phyloP scores from a whole-genome alignment of 805 yeast genomes.

The Starmera quercuum region DNA sequence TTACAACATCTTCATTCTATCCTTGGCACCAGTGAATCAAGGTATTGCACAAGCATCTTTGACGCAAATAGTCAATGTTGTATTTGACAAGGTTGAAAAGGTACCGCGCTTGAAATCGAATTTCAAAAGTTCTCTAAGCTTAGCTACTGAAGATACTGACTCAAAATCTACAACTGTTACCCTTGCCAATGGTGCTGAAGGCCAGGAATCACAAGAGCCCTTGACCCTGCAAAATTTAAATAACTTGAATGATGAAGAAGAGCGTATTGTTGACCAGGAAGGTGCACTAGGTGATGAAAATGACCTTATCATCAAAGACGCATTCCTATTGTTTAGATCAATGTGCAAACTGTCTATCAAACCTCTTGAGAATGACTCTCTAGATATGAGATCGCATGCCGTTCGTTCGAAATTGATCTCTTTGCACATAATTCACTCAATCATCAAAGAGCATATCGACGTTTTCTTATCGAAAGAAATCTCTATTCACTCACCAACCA shows the following conservation, averaged over 20 bases:
- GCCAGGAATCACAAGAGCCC: conserved; percentile 27
- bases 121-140: conserved; percentile 14
- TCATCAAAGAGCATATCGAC: conserved; percentile 77
- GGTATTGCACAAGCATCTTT: conserved; percentile 92
- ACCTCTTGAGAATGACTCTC: conserved; percentile 63
- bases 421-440: conserved; percentile 79
- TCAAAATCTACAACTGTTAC: conserved; percentile 12
- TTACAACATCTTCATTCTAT: conserved; percentile 83
- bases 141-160: conserved; percentile 21
- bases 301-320: conserved; percentile 77
- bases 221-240: conserved; percentile 58
- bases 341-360: conserved; percentile 91
- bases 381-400: conserved; percentile 86
- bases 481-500: conserved; percentile 41
- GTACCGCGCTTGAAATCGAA: conserved; percentile 13
- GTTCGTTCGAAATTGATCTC: conserved; percentile 88
- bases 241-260: conserved; percentile 47
- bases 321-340: conserved; percentile 86
- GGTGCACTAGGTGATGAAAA: conserved; percentile 43
- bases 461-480: conserved; percentile 60
- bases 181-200: conserved; percentile 12
- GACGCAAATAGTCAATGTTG: conserved; percentile 81
- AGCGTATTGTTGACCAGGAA: conserved; percentile 42
- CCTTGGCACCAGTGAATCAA: conserved; percentile 77
- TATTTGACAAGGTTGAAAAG: conserved; percentile 64